Base-by-base conservation (phyloP, 2,329 filamentous ascomycete genomes). In the Trichoderma sp. region DNA sequence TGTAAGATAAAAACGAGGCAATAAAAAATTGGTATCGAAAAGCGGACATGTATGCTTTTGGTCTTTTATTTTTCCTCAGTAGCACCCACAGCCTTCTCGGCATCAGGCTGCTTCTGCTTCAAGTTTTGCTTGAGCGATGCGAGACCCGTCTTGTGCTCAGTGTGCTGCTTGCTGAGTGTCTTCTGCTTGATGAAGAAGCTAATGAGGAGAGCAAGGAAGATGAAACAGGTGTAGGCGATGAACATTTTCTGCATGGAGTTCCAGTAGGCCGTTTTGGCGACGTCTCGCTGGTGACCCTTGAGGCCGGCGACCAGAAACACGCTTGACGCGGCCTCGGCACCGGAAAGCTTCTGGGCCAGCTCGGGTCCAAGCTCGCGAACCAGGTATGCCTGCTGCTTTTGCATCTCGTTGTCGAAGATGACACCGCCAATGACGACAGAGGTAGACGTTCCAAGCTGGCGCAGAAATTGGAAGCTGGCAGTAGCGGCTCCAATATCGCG, bases 351-450 rank as follows among this genome's bases (percentile, higher is more conserved):
- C 4, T 77, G 73, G 0, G 88, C 88, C 0, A 84, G 79, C 3
- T 85, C 75, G 0, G 79, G 79, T 0, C 86, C 86, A 0, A 92
- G 82, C 4, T 84, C 78, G 35, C 79, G 74, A 27, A 80, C 78
- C 35, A 92, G 83, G 10, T 76, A 75, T 4, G 80, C 75, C 33
- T 84, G 82, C 73, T 88, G 86, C 58, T 81, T 82, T 72, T 87
- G 80, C 88, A 93, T 92, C 70, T 86, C 81, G 76, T 94, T 94
- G 79, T 93, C 89, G 80, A 94, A 94, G 47, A 94, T 86, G 57
- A 93, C 91, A n/a, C 91, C 89, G 29, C 92, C 92, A 49, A 94
- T 83, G 1, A 93, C 91, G 64, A 93, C 86, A 0, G 88, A 89
- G 24, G 90, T 86, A 2, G 89, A 86, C 0, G 89, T 92, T 11